Base-by-base conservation (phyloP, 108 stramenopile species). In the Discostella pseudostelligera region DNA sequence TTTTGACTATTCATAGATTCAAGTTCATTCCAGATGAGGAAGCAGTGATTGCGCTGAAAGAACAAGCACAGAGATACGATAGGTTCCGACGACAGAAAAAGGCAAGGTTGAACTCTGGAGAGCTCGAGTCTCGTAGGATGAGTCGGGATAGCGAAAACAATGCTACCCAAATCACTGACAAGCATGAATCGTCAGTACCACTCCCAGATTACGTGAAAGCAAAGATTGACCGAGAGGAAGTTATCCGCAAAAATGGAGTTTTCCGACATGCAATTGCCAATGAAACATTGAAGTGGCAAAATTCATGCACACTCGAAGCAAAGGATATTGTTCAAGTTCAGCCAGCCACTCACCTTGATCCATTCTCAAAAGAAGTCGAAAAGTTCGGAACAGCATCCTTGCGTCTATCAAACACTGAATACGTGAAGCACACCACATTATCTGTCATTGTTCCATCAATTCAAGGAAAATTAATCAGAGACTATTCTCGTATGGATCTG, bases 321-420 rank as follows among this genome's bases (percentile, higher is more conserved):
- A 46, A 66, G 10, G 87, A 91, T 53, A 78, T 96, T 28, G 74
- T 93, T 21, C 87, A 87, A 20, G 88, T 96, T 26, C 92, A 94
- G 61, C 87, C 89, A 8, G 96, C 90, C 0, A 62, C 48, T 16
- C 84, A 93, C 36, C 32, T 79, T 17, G 93, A 95, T 71, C 89
- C 90, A 1, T 81, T 87, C 37, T 71, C 81, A 6, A 59, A 61
- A 44, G 56, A 68, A 21, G 81, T 76, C 3, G 83, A 81, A n/a
- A 59, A 72, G 69, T 43, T 80, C 19, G 95, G 93, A 13, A 91
- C 93, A 7, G 48, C 78, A 10, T 69, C 83, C 9, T 72, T 96
- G 7, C 83, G 95, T 11, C 80, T 71, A 50, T 92, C 90, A 24
- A 71, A 69, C 36, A 78, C 87, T 19, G 63, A 77, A 21, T 88